Percentiles rank a stretch among this genome's conserved stretches.
phyloP scores from a whole-genome alignment of 108 stramenopile species.

The Cyclotella baltica region DNA sequence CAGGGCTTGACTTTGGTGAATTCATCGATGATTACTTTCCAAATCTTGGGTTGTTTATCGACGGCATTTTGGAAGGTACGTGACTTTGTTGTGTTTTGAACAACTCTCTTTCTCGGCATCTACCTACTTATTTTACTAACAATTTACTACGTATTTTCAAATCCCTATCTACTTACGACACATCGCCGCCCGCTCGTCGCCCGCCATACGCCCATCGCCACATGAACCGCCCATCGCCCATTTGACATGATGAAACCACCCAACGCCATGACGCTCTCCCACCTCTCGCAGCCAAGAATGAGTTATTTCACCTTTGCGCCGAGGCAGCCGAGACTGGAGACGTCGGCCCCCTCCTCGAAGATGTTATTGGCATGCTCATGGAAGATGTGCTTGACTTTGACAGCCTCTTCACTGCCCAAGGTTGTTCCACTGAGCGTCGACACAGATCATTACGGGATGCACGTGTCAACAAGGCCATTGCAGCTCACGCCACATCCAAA shows the following conservation, averaged over 20 bases:
- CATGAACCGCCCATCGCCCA: too few species aligned
- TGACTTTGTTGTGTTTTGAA: conserved; percentile 1
- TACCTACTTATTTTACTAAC: too few species aligned
- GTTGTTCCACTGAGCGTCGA: neutral
- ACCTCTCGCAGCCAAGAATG: conserved; percentile 25
- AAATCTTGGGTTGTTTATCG: conserved; percentile 11
- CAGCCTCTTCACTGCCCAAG: neutral
- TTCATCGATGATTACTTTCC: conserved; percentile 27
- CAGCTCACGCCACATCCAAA: neutral
- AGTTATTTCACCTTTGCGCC: conserved; percentile 37
- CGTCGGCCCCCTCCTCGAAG: conserved; percentile 24
- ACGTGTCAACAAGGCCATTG: neutral
- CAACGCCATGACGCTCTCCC: neutral
- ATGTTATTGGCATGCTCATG: conserved; percentile 21
- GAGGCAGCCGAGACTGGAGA: conserved; percentile 22
- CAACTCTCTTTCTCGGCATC: neutral
- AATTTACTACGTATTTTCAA: too few species aligned
- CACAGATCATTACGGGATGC: neutral
- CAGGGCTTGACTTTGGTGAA: neutral
- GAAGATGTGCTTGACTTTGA: conserved; percentile 21
- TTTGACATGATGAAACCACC: conserved; percentile 9
- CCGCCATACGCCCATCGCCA: too few species aligned
- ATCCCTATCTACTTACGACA: too few species aligned
- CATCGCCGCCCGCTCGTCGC: too few species aligned
- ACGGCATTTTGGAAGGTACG: conserved; percentile 35